phyloP scores from a whole-genome alignment of 176 grass and related monocot species.

The Ensete ventricosum region DNA sequence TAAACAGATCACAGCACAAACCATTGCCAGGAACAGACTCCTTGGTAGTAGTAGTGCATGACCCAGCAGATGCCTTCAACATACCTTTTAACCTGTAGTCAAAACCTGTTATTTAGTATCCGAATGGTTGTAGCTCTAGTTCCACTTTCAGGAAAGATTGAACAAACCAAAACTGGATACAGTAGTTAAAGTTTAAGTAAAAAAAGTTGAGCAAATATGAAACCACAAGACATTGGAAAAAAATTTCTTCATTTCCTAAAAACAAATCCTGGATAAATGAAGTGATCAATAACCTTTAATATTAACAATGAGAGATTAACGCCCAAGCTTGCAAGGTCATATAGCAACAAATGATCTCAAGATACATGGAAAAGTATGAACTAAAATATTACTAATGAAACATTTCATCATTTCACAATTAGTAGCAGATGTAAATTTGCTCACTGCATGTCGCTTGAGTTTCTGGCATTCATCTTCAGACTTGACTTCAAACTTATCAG shows the following conservation, averaged over 20 bases:
- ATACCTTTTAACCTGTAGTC: constrained; percentile 19
- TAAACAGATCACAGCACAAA: background rate
- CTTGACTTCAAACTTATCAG: constrained; percentile 24
- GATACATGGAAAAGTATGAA: background rate
- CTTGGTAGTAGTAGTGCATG: constrained; percentile 28
- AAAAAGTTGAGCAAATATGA: background rate
- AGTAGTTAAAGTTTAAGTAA: background rate
- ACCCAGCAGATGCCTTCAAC: constrained; percentile 25
- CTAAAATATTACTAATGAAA: background rate
- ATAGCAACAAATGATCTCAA: background rate
- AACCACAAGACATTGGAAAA: background rate
- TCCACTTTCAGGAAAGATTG: background rate
- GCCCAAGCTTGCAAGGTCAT: background rate
- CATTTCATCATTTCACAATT: background rate
- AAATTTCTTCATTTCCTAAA: background rate
- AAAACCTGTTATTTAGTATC: background rate
- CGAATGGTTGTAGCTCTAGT: background rate
- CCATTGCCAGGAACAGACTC: constrained; percentile 31
- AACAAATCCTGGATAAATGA: background rate
- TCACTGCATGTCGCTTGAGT: constrained; percentile 12
- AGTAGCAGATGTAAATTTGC: background rate
- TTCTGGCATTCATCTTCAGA: constrained; percentile 8
- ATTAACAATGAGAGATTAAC: background rate
- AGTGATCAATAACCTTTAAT: background rate
- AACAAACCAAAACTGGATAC: background rate